phyloP scores from a whole-genome alignment of 2,329 filamentous ascomycete species.

The Scedosporium dehoogii region DNA sequence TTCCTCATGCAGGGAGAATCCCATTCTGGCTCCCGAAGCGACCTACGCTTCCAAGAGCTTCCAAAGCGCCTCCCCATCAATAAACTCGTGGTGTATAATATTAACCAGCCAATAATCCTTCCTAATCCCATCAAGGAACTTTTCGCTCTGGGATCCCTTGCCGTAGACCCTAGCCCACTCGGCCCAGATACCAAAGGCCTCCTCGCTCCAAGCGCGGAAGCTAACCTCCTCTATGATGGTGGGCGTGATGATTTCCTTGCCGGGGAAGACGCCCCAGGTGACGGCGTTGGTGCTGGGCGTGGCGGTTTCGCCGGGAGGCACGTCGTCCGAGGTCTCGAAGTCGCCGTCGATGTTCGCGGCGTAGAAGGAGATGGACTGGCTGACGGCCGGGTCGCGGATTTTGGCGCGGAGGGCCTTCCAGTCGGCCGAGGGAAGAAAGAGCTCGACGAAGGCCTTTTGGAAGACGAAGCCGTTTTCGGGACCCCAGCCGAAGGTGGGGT shows the following conservation, averaged over 20 bases:
- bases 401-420: conserved; percentile 58
- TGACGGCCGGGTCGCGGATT: conserved; percentile 47
- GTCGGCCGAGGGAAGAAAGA: conserved; percentile 71
- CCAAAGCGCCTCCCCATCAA: conserved; percentile 65
- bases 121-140: conserved; percentile 57
- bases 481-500: conserved; percentile 86
- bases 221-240: conserved; percentile 95
- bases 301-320: conserved; percentile 12
- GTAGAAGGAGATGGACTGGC: conserved; percentile 73
- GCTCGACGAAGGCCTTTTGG: conserved; percentile 96
- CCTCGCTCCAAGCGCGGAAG: conserved; percentile 88
- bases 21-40: background rate
- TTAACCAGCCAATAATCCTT: conserved; percentile 83
- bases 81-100: conserved; percentile 71
- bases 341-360: conserved; percentile 71
- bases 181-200: conserved; percentile 89
- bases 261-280: conserved; percentile 91
- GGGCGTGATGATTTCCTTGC: conserved; percentile 91
- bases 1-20: too few relatives aligned
- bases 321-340: conserved; percentile 58
- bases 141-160: conserved; percentile 59
- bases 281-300: conserved; percentile 73
- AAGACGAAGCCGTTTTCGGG: conserved; percentile 89
- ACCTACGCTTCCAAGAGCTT: conserved; percentile 42
- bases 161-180: conserved; percentile 90